A percentile compares a stretch with the other conserved stretches of the same genome.
phyloP scores from a whole-genome alignment of 2,329 filamentous ascomycete genomes.

The Claviceps pazoutovae region DNA sequence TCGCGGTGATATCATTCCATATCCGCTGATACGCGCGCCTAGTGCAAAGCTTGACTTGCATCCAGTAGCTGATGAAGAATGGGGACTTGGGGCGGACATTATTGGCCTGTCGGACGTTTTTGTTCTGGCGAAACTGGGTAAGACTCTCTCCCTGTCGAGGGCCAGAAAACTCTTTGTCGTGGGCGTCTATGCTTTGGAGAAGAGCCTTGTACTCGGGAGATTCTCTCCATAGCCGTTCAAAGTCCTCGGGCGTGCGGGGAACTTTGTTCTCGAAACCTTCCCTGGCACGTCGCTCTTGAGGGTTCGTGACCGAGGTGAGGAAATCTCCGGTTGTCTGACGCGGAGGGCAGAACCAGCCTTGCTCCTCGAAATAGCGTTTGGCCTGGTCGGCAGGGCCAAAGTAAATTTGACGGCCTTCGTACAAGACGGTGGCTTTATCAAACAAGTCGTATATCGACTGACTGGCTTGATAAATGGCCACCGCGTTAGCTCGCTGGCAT shows the following conservation, averaged over 20 bases:
- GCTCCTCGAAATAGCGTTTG: slow-evolving; percentile 49
- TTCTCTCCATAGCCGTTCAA: slow-evolving; percentile 35
- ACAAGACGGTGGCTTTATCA: slow-evolving; percentile 61
- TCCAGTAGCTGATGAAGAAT: slow-evolving; percentile 40
- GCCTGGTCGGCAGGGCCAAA: slow-evolving; percentile 50
- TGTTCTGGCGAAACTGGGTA: slow-evolving; percentile 30
- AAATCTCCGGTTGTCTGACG: slow-evolving; percentile 59
- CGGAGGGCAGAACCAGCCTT: slow-evolving; percentile 54
- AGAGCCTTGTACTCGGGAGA: slow-evolving; percentile 31
- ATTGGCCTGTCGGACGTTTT: slow-evolving; percentile 37
- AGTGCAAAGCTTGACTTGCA: slow-evolving; percentile 39
- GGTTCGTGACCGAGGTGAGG: slow-evolving; percentile 54
- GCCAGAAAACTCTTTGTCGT: slow-evolving; percentile 32
- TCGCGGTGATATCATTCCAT: slow-evolving; percentile 36
- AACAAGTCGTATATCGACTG: slow-evolving; percentile 59
- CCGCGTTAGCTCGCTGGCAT: slow-evolving; percentile 43
- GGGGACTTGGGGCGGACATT: slow-evolving; percentile 40
- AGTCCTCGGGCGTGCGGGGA: slow-evolving; percentile 57
- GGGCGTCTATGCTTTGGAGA: slow-evolving; percentile 32
- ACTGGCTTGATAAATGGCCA: slow-evolving; percentile 61
- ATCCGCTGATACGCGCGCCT: slow-evolving; percentile 37
- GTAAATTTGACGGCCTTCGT: slow-evolving; percentile 66
- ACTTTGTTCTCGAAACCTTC: slow-evolving; percentile 46
- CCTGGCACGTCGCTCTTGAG: slow-evolving; percentile 39
- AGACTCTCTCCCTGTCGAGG: slow-evolving; percentile 24